Percentiles rank a stretch among this genome's conserved stretches.
Conservation (phyloP, 257 asterid genomes). For the Solanum raphanifolium region DNA sequence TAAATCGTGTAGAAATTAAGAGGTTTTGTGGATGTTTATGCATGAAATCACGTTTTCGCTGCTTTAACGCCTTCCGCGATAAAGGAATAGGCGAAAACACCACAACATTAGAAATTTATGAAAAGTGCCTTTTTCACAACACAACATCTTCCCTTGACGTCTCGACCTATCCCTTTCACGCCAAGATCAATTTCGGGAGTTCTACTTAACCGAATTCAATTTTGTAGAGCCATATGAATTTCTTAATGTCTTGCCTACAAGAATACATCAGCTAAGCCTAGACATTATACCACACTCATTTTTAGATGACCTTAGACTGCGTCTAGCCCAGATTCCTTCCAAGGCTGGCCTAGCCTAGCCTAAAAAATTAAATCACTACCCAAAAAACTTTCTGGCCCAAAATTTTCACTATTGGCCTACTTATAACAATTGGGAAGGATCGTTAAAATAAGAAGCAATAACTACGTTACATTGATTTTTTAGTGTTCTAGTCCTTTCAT, state of each 20-base stretch:
- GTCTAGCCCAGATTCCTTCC: neutral
- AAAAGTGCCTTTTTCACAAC: neutral
- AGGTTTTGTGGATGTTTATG: neutral
- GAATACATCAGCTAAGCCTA: no score
- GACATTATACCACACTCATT: neutral
- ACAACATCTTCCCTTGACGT: neutral
- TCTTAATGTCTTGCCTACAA: neutral
- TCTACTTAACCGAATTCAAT: neutral
- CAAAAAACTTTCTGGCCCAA: neutral
- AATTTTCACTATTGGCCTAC: no score
- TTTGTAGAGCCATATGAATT: no score
- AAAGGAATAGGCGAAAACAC: neutral
- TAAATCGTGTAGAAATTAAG: neutral
- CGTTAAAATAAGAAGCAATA: no score
- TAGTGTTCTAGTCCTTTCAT: no score
- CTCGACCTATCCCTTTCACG: neutral
- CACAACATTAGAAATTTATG: neutral
- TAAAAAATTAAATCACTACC: no score
- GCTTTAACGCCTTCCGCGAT: neutral
- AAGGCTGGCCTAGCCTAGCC: neutral
- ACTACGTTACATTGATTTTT: no score
- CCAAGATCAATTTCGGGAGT: neutral
- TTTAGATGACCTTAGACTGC: neutral
- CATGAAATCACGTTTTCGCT: no score
- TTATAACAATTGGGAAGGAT: no score